Conservation (phyloP, 768 basidiomycete genomes). For the Mycena alexandri region DNA sequence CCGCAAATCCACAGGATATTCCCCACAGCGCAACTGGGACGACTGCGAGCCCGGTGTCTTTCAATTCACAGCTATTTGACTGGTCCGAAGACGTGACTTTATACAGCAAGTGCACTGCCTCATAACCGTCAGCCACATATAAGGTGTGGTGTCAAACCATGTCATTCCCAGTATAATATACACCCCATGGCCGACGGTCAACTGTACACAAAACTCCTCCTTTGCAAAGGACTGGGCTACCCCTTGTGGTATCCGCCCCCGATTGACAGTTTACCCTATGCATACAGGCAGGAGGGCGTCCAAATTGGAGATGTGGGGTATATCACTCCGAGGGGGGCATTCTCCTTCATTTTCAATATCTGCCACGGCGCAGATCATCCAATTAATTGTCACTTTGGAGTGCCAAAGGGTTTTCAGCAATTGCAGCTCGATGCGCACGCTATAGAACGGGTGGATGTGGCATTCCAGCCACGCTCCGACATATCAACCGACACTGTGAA, state of each 20-base stretch:
- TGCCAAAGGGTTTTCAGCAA: not conserved
- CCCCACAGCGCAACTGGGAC: too few relatives aligned
- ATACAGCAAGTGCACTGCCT: too few relatives aligned
- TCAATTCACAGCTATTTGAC: too few relatives aligned
- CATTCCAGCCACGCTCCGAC: not conserved
- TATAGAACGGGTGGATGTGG: not conserved
- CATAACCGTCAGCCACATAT: too few relatives aligned
- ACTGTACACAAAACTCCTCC: not conserved
- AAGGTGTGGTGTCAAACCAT: too few relatives aligned
- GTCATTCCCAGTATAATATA: too few relatives aligned
- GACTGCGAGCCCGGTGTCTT: too few relatives aligned
- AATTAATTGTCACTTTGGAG: not conserved
- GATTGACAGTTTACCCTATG: not conserved
- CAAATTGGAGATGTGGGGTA: conserved; percentile 6
- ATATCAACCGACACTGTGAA: not conserved
- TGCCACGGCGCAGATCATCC: not conserved
- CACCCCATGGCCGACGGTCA: not conserved
- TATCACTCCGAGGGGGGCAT: not conserved
- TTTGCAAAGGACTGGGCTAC: not conserved
- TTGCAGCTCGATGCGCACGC: not conserved
- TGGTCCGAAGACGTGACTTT: too few relatives aligned
- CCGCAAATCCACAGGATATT: too few relatives aligned
- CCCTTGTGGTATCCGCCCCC: conserved; percentile 2
- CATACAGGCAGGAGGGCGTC: not conserved
- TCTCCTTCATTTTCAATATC: conserved; percentile 8